Conservation (phyloP, 2,329 filamentous ascomycete species). For the Pyricularia pennisetigena region DNA sequence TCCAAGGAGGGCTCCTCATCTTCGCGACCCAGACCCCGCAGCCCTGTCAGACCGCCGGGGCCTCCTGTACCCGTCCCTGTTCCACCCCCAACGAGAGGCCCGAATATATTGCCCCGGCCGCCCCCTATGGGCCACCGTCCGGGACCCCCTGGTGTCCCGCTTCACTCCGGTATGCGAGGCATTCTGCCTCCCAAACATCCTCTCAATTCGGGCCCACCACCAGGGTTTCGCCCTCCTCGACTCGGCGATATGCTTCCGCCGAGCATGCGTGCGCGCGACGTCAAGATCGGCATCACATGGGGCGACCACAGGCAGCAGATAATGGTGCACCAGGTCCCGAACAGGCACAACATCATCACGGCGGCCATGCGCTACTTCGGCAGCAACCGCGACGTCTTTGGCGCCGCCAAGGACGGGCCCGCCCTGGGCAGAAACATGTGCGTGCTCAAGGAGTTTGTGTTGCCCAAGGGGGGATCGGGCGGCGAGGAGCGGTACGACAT, state of each 20-base stretch:
- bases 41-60: neutral
- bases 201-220: neutral
- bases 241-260: neutral
- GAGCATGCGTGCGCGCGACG: conserved; percentile 5
- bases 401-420: neutral
- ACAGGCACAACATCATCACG: conserved; percentile 7
- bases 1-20: neutral
- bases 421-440: neutral
- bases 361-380: conserved; percentile 23
- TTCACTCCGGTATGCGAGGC: too few species aligned
- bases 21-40: neutral
- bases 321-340: conserved; percentile 6
- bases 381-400: conserved; percentile 7
- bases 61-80: neutral
- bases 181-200: neutral
- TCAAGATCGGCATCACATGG: conserved; percentile 13
- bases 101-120: neutral
- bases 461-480: conserved; percentile 4
- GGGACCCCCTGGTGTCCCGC: neutral
- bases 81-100: too few species aligned
- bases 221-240: neutral
- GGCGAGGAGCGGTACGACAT: conserved; percentile 19
- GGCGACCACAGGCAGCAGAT: conserved; percentile 9
- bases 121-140: neutral
- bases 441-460: neutral